Conservation (phyloP, 129 eudicot genomes). For the Smallanthus sonchifolius region DNA sequence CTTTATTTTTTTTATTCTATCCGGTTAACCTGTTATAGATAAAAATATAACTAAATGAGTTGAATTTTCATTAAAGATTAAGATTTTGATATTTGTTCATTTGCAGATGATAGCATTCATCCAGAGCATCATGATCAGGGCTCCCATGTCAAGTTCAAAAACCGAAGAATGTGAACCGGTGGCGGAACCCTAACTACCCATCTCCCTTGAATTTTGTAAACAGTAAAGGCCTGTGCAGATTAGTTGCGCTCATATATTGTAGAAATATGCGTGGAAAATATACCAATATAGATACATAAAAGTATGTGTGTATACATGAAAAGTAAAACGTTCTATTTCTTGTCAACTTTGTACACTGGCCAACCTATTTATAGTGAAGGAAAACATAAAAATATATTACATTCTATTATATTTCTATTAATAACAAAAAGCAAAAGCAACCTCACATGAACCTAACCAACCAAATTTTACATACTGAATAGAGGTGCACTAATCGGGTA, state of each 20-base stretch:
- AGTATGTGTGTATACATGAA: background rate
- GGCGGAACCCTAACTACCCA: slow-evolving; percentile 23
- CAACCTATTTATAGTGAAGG: too few species aligned
- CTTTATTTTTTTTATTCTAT: background rate
- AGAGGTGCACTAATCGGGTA: too few species aligned
- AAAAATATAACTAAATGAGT: too few species aligned
- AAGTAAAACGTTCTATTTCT: too few species aligned
- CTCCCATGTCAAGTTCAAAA: slow-evolving; percentile 18
- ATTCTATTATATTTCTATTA: too few species aligned
- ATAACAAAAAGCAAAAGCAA: too few species aligned
- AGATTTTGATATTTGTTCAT: background rate
- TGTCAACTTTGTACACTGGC: too few species aligned
- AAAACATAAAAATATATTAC: too few species aligned
- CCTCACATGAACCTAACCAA: too few species aligned
- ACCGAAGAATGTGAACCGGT: background rate
- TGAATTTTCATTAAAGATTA: background rate
- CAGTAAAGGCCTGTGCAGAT: background rate
- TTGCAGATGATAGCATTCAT: slow-evolving; percentile 62
- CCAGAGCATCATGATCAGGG: slow-evolving; percentile 47
- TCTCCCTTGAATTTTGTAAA: background rate
- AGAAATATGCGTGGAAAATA: background rate
- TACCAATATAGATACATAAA: background rate
- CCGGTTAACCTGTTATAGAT: too few species aligned
- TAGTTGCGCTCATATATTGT: background rate
- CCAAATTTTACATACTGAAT: too few species aligned